A percentile compares a stretch with the other conserved stretches of the same genome.
phyloP scores from a whole-genome alignment of 176 grass and related monocot genomes.

The Eragrostis nindensis region DNA sequence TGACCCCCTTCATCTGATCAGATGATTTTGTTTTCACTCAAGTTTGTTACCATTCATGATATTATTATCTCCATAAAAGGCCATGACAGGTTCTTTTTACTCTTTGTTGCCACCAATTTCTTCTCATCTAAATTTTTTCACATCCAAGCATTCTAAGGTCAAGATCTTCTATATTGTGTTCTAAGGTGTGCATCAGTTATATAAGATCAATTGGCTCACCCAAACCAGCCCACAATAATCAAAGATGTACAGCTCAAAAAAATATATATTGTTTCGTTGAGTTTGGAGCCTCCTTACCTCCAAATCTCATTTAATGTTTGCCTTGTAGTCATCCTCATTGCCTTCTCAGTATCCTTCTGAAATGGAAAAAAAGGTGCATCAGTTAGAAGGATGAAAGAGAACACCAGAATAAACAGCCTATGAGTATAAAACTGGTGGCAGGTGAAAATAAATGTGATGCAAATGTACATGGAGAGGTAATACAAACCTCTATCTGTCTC shows the following conservation, averaged over 20 bases:
- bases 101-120: background rate
- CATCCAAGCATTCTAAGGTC: too few species aligned
- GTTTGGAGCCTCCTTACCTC: constrained; percentile 56
- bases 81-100: background rate
- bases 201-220: background rate
- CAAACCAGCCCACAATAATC: background rate
- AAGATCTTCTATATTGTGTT: too few species aligned
- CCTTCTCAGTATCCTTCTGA: constrained; percentile 87
- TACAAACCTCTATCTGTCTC: constrained; percentile 93
- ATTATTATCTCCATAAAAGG: background rate
- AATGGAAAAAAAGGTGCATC: constrained; percentile 6
- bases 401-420: background rate
- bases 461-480: constrained; percentile 18
- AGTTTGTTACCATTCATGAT: background rate
- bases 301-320: constrained; percentile 85
- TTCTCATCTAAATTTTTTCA: background rate
- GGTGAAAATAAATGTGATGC: constrained; percentile 18
- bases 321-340: constrained; percentile 89
- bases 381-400: constrained; percentile 17
- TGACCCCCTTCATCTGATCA: background rate
- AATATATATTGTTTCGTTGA: background rate
- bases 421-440: constrained; percentile 13
- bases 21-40: background rate
- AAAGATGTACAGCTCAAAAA: constrained; percentile 5
- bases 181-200: background rate